Percentiles rank a stretch among this genome's conserved stretches.
Conservation (phyloP, 352 stramenopile species). For the Phytophthora megakarya region DNA sequence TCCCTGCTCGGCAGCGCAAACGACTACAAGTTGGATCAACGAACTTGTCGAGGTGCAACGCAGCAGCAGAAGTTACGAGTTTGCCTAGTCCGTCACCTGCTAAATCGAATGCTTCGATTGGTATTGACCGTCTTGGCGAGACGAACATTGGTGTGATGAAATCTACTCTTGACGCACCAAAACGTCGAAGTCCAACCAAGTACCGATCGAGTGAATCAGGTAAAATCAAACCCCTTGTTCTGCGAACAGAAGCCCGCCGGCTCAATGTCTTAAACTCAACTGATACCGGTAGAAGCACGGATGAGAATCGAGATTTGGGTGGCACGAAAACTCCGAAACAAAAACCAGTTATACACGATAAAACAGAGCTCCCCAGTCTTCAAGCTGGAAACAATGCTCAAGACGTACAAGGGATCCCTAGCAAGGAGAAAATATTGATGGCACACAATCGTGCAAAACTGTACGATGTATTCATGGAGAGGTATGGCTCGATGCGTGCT, state of each 20-base stretch:
- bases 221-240: conserved; percentile 14
- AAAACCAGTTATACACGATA: background rate
- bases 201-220: conserved; percentile 3
- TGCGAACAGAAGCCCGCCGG: conserved; percentile 28
- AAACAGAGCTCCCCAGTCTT: conserved; percentile 2
- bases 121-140: conserved; percentile 36
- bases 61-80: conserved; percentile 15
- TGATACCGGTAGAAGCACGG: conserved; percentile 22
- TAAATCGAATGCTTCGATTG: conserved; percentile 24
- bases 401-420: conserved; percentile 2
- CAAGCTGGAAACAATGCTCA: conserved; percentile 20
- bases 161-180: conserved; percentile 27
- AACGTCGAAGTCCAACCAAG: conserved; percentile 6
- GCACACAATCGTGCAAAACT: conserved; percentile 53
- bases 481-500: conserved; percentile 78
- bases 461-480: conserved; percentile 68
- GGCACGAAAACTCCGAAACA: conserved; percentile 1
- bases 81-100: conserved; percentile 11
- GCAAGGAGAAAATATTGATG: conserved; percentile 36
- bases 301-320: conserved; percentile 2
- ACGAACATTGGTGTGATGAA: conserved; percentile 59
- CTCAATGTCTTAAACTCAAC: conserved; percentile 15
- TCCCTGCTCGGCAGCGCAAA: conserved; percentile 61
- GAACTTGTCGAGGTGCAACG: conserved; percentile 53
- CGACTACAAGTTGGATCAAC: conserved; percentile 78